Evolutionary conservation across 768 basidiomycete species (phyloP), one percentile per base, ranked within the genome.

Genomic region (Chalciporus piperatus): DNA sequence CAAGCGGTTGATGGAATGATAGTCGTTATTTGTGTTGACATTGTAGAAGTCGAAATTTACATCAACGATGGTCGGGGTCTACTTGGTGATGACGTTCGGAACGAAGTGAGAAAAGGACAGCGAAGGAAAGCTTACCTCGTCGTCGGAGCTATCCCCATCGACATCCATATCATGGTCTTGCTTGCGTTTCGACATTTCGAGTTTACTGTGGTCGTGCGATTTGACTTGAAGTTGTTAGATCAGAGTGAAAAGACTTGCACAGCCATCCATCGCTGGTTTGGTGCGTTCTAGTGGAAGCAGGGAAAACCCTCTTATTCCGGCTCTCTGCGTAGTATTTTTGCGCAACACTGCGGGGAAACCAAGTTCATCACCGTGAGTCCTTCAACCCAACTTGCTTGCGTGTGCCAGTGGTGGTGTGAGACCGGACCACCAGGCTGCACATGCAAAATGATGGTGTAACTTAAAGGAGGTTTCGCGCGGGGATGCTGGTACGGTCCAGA

Each of bases 11-110:
- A 96, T 74, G 2, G 94, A 92, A 56, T 89, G 84, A 65, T 88
- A 97, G 72, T 98, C 95, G 60, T 90, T 71, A 22, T 67, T 77
- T 3, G 89, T 82, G 58, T 89, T 86, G 6, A 91, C 84, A 67
- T 91, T 86, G 77, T 91, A 95, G 67, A 97, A 98, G 58, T 97
- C 93, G 63, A 98, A 98, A 19, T 69, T 54, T 45, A 69, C 68
- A 45, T 69, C 65, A 20, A 64, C 57, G 16, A 61, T 27, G 9
- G 50, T 55, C 12, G 55, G 47, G 0, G 51, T 54, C 61, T 69
- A 42, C 51, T 47, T 19, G 38, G 47, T 25, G 40, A 51, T 35
- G 39, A 33, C 42, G 61, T 54, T 48, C 30, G 28, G 48, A 51
- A 20, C 11, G 41, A 45, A 10, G 40, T 25, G 38, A 25, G 14